Conservation (phyloP, 345 rosid genomes). For the Salix koriyanagi region DNA sequence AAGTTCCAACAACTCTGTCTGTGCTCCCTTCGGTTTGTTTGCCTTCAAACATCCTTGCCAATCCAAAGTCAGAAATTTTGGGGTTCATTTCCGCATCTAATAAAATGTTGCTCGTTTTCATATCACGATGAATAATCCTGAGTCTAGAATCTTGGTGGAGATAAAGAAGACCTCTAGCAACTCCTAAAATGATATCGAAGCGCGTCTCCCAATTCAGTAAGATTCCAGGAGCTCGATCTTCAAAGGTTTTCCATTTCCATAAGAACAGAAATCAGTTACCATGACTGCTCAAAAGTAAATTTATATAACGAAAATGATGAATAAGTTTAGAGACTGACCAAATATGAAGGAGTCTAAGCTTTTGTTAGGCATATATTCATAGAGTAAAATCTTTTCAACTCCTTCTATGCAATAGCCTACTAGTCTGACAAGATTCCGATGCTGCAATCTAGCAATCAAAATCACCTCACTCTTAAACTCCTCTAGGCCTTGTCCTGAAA, state of each 20-base stretch:
- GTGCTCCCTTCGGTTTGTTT: not conserved
- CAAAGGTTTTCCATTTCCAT: not conserved
- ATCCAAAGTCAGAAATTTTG: too few relatives aligned
- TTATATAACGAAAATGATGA: not conserved
- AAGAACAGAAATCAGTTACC: not conserved
- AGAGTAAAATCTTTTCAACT: slow-evolving; percentile 12
- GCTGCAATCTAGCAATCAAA: slow-evolving; percentile 16
- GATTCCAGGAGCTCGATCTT: not conserved
- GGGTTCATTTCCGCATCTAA: too few relatives aligned
- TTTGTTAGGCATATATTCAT: not conserved
- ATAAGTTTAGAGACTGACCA: not conserved
- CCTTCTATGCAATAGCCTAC: slow-evolving; percentile 12
- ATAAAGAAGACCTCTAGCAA: not conserved
- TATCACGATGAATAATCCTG: not conserved
- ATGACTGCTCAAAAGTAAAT: not conserved
- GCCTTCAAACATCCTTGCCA: not conserved
- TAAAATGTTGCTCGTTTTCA: not conserved
- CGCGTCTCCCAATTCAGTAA: not conserved
- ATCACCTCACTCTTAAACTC: slow-evolving; percentile 16
- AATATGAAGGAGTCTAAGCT: not conserved
- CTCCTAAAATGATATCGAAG: not conserved
- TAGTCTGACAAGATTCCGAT: slow-evolving; percentile 9
- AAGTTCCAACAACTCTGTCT: not conserved
- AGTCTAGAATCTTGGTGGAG: not conserved
- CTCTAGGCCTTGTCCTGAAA: slow-evolving; percentile 13